Evolutionary conservation across 768 basidiomycete genomes (phyloP), one percentile per base, ranked within the genome.

Genomic region (Jaapia argillacea): DNA sequence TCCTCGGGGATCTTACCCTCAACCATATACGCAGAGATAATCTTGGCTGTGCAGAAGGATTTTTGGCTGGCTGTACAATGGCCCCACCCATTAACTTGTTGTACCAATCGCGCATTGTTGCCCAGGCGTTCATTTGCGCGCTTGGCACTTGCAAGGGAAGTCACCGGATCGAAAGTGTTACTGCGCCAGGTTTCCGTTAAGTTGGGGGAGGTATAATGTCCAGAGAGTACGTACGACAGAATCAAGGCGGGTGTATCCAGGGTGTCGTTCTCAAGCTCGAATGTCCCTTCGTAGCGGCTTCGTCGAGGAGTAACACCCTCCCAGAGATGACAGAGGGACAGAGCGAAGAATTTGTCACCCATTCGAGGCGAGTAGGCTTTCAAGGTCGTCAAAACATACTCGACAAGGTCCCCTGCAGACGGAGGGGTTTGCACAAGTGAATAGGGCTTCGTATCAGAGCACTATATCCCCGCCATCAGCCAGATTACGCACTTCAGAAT

Each of bases 111-210:
- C 7, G 37, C 37, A 21, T 38, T 38, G 37, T 38, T 38, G 10
- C 37, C 37, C 37, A 38, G 37, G 10, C 37, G 37, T 7, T 12
- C 20, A 21, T 38, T 38, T 7, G 37, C 37, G 10, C 7, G 7
- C 37, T 22, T 10, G 7, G 37, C 37, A 22, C 37, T 38, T 21
- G 37, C 37, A 6, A 38, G 20, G 20, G 37, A 38, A 22, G 37
- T 38, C 13, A 38, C 37, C 10, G 37, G 37, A 38, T 38, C 37
- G 37, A 10, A 38, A 6, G 37, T 38, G 20, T 38, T 38, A 7
- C 37, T 38, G 28, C 28, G 28, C 16, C 28, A 33, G 28, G 16
- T 10, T 16, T 33, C 10, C 10, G 10, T 33, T 33, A 10, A 33
- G 10, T 33, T 16, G 28, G 10, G 16, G 10, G 28, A 33, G 28